Base-by-base conservation (phyloP, 106 monocot species). In the Posidonia australis region DNA sequence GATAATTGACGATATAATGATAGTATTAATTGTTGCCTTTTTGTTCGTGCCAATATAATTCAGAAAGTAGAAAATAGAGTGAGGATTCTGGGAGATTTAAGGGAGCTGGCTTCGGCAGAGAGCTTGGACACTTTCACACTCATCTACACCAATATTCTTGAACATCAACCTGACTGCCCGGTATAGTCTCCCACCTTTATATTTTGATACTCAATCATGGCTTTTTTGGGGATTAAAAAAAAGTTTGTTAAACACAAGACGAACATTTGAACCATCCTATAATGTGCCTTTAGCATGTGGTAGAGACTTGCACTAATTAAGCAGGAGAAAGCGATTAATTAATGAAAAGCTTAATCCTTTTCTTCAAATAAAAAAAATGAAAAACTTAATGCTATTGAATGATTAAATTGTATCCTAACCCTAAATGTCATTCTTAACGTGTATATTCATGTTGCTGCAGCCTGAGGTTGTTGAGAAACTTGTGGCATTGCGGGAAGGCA, bases 11-110 rank as follows among this genome's bases (percentile, higher is more conserved):
- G 36, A 36, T 36, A 36, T 7, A n/a, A n/a, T n/a, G n/a, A n/a
- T n/a, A n/a, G 36, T 36, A 36, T 13, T 4, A 49, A 10, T n/a
- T 49, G 48, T 17, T n/a, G n/a, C n/a, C n/a, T n/a, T n/a, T n/a
- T n/a, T n/a, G n/a, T n/a, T n/a, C n/a, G 13, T 13, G 3, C 48
- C 13, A 49, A 49, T n/a, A 3, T 49, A 49, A 49, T 49, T 78
- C 78, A 94, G 93, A 94, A 94, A 94, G 84, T 94, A 66, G 93
- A 89, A 78, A 84, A 57, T 69, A 86, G 85, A 84, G 74, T 94
- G 32, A 81, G 83, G 45, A 80, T 89, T 69, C 47, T 94, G 54
- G 70, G 63, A 48, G 93, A 89, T 78, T 63, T 94, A 13, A 89
- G 89, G 53, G 93, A 94, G 71, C 75, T 94, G 25, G 86, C 93